These are phyloP conservation scores for Cylindrotheca closterium DNA, from an alignment of 108 stramenopile species.

Conservation along the genomic window DNA sequence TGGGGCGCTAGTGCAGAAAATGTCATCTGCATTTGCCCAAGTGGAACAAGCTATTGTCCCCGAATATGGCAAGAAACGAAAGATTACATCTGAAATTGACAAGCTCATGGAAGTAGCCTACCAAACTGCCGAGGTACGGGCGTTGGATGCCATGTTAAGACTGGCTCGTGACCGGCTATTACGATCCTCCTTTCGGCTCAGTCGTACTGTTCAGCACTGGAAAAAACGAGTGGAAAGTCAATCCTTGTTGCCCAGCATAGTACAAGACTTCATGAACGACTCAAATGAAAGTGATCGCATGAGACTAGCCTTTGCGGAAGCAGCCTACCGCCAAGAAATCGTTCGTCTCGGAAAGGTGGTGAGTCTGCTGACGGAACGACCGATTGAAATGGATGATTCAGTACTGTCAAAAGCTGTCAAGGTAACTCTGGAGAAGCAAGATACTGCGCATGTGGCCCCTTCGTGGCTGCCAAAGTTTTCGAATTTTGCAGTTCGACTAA, in stretches of 20 bases:
- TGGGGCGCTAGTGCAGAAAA: conserved; percentile 19
- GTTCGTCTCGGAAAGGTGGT: conserved; percentile 56
- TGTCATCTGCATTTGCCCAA: conserved; percentile 21
- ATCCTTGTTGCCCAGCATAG: not conserved
- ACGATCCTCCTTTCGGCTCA: conserved; percentile 48
- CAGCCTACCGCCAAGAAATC: conserved; percentile 61
- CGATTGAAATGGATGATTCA: conserved; percentile 49
- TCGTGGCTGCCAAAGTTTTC: conserved; percentile 4
- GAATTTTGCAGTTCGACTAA: conserved; percentile 32
- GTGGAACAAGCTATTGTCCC: conserved; percentile 19
- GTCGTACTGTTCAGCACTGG: conserved; percentile 61
- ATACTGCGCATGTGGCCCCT: not conserved
- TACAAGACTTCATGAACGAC: conserved; percentile 1
- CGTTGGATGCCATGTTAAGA: conserved; percentile 63
- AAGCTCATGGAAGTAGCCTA: conserved; percentile 19
- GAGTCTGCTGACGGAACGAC: conserved; percentile 42
- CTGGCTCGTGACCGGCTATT: conserved; percentile 69
- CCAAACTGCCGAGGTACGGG: conserved; percentile 47
- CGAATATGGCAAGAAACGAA: not conserved
- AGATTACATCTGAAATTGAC: conserved; percentile 2
- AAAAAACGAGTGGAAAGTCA: conserved; percentile 40
- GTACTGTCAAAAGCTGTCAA: conserved; percentile 12
- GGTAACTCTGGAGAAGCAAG: not conserved
- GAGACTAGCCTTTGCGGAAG: conserved; percentile 46
- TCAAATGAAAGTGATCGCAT: conserved; percentile 40